Evolutionary conservation across 768 basidiomycete species (phyloP), one percentile per base, ranked within the genome.

Genomic region (Hebeloma cylindrosporum): DNA sequence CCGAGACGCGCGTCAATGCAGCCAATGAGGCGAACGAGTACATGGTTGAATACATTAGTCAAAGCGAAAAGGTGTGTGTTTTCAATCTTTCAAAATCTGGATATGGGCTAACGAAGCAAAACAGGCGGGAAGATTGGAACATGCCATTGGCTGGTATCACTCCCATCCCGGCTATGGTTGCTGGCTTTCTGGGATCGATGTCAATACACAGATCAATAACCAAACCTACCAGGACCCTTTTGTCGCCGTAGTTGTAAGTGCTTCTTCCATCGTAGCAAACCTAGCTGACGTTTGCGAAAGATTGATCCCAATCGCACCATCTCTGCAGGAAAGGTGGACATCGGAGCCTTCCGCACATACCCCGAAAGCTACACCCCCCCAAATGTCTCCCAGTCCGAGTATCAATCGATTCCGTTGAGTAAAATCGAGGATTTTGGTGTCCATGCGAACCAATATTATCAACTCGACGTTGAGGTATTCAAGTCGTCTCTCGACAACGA

Each of bases 381-480:
- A 13, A 74, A 71, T 36, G 74, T 73, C 1, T 68, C 79, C 1
- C 65, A 83, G 2, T 88, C 88, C 18, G 88, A 94, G 63, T 97
- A 97, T 58, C 95, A 99, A 63, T 93, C 89, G 36, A 97, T 98
- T 56, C 96, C 96, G 0, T 77, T 96, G 28, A 83, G 78, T 72
- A 99, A 99, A 74, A 94, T 99, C 47, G 96, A 98, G 65, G 96
- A 99, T 63, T 99, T 99, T 60, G 96, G 96, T 64, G 96, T 97
- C 3, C 96, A 99, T 59, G 93, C 95, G 25, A 89, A 90, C 59
- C 85, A 91, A 49, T 99, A 99, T 63, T 99, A 99, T 63, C 88
- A 81, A 17, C 76, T 99, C 10, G 93, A 95, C 23, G 87, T 99
- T 13, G 85, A 93, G 61, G 86, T 97, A 40, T 99, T 96, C 80